Base-by-base conservation (phyloP, 225 moss, liverwort and hornwort species). In the Climacium dendroides region DNA sequence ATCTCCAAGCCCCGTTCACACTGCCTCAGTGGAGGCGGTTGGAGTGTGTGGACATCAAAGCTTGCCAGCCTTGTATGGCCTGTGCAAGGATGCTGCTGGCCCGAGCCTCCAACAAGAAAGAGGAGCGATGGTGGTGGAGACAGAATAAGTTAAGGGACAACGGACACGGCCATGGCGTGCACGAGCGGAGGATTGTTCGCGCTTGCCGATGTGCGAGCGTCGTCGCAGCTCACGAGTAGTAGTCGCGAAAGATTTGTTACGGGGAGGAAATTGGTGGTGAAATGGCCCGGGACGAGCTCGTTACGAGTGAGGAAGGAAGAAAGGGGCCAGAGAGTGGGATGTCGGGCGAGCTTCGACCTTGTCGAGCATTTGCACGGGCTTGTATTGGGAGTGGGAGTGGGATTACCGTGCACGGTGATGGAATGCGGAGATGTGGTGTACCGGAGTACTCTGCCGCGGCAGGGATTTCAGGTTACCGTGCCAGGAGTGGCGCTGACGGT, bases 401-500 rank as follows among this genome's bases (percentile, higher is more conserved):
- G 99, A 81, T 91, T 99, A 87, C 99, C 99, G 30, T 99, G 99
- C 89, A 97, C 97, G 19, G 99, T 99, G 59, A 99, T 99, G 99
- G 99, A 99, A 92, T 99, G 99, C 87, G 99, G 99, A 41, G 99
- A 99, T 83, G 97, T 99, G 29, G 99, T 99, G 85, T 97, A 99
- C 80, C 93, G 99, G 52, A 99, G 99, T 81, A 99, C 99, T 30
- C 84, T 99, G 93, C 99, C 99, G 47, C 93, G 95, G 57, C 97
- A 99, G 87, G 99, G 99, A 60, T 74, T 96, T 52, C 96, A 96
- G 87, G 70, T 94, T 78, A 99, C 99, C 5, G 82, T 84, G n/a
- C 99, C 99, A 2, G 99, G 95, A 30, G 91, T 99, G 88, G 90
- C 90, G 86, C 94, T 99, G 35, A 93, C 97, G 54, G 66, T 95